A percentile compares a stretch with the other conserved stretches of the same genome.
phyloP scores from a whole-genome alignment of 257 asterid species.

The Fraxinus quadrangulata region DNA sequence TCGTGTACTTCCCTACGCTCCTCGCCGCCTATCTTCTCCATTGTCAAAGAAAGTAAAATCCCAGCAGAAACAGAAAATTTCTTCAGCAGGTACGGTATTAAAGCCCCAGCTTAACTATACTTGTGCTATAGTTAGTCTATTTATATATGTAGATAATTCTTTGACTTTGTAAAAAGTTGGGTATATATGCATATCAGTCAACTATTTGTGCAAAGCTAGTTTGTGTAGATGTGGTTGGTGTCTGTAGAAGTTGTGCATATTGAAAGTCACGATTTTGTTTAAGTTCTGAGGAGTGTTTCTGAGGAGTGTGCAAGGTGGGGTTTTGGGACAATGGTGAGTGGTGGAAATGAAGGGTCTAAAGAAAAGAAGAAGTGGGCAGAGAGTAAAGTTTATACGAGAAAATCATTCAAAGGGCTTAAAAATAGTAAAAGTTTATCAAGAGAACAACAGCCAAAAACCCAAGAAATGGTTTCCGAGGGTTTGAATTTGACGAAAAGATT shows the following conservation, averaged over 20 bases:
- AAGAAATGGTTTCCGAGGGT: constrained; percentile 45
- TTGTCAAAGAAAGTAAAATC: constrained; percentile 33
- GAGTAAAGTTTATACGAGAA: constrained; percentile 67
- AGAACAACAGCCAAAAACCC: constrained; percentile 37
- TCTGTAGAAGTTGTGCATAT: background rate
- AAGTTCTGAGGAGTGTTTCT: constrained; percentile 26
- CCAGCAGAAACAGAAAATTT: constrained; percentile 20
- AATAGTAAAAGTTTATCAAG: constrained; percentile 36
- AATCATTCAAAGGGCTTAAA: constrained; percentile 59
- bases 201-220: constrained; percentile 20
- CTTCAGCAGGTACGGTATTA: constrained; percentile 37
- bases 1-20: background rate
- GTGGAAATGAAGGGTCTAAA: constrained; percentile 57
- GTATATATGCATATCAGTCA: constrained; percentile 2
- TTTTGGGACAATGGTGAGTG: constrained; percentile 45
- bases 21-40: constrained; percentile 3
- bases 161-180: background rate
- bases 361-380: constrained; percentile 54
- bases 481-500: constrained; percentile 10
- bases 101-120: constrained; percentile 26
- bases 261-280: background rate
- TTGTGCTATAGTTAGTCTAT: background rate
- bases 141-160: constrained; percentile 4
- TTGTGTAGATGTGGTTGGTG: constrained; percentile 14
- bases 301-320: constrained; percentile 38